Evolutionary conservation across 495 filamentous ascomycete genomes (phyloP), one percentile per base, ranked within the genome.

Genomic region (Lasiosphaeria miniovina): DNA sequence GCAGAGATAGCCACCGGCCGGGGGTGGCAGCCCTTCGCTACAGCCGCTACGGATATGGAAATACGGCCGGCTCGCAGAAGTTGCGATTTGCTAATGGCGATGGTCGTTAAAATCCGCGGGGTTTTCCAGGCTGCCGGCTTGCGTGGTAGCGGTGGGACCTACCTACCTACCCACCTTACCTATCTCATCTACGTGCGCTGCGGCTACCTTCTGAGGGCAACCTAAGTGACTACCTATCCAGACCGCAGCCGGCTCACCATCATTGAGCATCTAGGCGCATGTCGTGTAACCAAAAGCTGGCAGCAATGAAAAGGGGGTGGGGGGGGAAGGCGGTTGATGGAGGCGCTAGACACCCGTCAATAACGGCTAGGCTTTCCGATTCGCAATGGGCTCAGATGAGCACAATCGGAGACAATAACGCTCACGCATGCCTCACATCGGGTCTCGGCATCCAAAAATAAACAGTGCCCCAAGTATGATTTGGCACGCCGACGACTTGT

Each of bases 401-500:
- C 52, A 54, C 55, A 62, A 51, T 63, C 49, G 58, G 62, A 45
- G 38, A 59, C 48, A 33, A 51, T 54, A 53, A 45, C 49, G 49
- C 49, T 24, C 51, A 24, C 48, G 11, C 40, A 12, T 24, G 45
- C 40, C 31, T 33, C 12, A 34, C 32, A 38, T 41, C 61, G 61
- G 61, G 48, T 60, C 49, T 59, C 61, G 57, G 61, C 57, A 64
- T 38, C 61, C 52, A 63, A 57, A 17, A 52, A 52, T 56, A 48
- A 48, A n/a, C 53, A 49, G 49, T 24, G 24, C 24, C 24, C 24
- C 24, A 2, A 24, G 24, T 24, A 24, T 24, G 24, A 24, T 24
- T 24, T 24, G 24, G 24, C 24, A 24, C 24, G 24, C 24, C 24
- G 24, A 24, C 24, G 24, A 2, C 24, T 24, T 24, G 24, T 24